Evolutionary conservation across 495 filamentous ascomycete species (phyloP), one percentile per base, ranked within the genome.

Genomic region (Cudoniella acicularis): DNA sequence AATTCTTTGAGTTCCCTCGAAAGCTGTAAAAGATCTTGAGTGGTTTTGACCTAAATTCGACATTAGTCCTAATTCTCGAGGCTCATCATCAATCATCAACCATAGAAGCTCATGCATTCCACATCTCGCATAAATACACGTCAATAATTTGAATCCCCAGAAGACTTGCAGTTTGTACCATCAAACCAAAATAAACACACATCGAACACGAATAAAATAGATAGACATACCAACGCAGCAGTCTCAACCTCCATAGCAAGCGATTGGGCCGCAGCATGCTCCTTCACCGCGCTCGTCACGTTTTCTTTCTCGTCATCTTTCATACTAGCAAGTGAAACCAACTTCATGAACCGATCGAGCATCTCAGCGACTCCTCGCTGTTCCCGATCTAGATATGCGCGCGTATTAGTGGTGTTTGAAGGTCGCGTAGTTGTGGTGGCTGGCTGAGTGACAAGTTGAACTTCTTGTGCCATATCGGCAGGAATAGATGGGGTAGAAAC

Each of bases 1-100:
- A 82, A 73, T 64, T 89, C 86, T 70, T 89, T 87, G 71, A 90
- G 75, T n/a, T 77, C 71, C 6, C 86, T 79, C 26, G 80, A 85
- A 10, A 90, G 64, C 3, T 76, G 72, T 26, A 88, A 75, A 21
- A 87, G 69, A 53, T 90, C 85, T 73, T 90, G 86, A 10, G 79
- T 79, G 6, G 82, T 77, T 47, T 80, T 80, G 64, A 87, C 75
- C 86, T 88, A 40, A 50, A 9, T n/a, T 45, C 25, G 23, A 8
- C 22, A n/a, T 49, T 40, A 51, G 45, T 22, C 11, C 8, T 11
- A 6, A 6, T 20, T 8, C 20, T 48, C 18, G n/a, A n/a, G n/a
- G n/a, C n/a, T n/a, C n/a, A n/a, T n/a, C n/a, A n/a, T n/a, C n/a
- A n/a, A n/a, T n/a, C n/a, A n/a, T n/a, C n/a, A n/a, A n/a, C n/a